A percentile compares a stretch with the other conserved stretches of the same genome.
Conservation (phyloP, 2,329 filamentous ascomycete species). For the Podosphaera fusca region DNA sequence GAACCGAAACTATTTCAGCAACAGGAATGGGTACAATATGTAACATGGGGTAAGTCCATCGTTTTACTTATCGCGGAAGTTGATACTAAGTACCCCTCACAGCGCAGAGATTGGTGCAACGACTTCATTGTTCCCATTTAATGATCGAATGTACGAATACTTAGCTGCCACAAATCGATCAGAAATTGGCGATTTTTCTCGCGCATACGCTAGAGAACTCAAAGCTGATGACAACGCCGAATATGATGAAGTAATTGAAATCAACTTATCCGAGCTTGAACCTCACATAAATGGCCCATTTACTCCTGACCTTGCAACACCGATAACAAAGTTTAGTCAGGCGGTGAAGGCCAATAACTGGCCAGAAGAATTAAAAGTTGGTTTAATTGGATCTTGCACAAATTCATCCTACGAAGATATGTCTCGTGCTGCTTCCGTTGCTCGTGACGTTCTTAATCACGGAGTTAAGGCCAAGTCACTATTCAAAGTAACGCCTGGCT, state of each 20-base stretch:
- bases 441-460: constrained; percentile 75
- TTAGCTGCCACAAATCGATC: constrained; percentile 73
- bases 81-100: neutral
- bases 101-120: constrained; percentile 58
- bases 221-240: constrained; percentile 49
- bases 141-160: constrained; percentile 95
- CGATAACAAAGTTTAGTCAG: constrained; percentile 71
- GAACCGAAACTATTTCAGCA: constrained; percentile 48
- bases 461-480: constrained; percentile 72
- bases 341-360: constrained; percentile 66
- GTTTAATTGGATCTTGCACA: constrained; percentile 91
- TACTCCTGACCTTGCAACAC: constrained; percentile 84
- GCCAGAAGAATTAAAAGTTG: constrained; percentile 78
- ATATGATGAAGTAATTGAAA: constrained; percentile 79
- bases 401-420: constrained; percentile 99
- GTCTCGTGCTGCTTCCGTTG: constrained; percentile 79
- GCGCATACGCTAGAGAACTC: constrained; percentile 65
- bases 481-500: constrained; percentile 92
- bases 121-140: constrained; percentile 92
- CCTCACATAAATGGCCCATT: constrained; percentile 95
- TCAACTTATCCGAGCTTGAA: constrained; percentile 74
- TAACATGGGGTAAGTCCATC: constrained; percentile 18
- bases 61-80: constrained; percentile 24
- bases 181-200: constrained; percentile 76
- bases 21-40: constrained; percentile 75